phyloP scores from a whole-genome alignment of 2,329 filamentous ascomycete genomes.

The Periconia macrospinosa region DNA sequence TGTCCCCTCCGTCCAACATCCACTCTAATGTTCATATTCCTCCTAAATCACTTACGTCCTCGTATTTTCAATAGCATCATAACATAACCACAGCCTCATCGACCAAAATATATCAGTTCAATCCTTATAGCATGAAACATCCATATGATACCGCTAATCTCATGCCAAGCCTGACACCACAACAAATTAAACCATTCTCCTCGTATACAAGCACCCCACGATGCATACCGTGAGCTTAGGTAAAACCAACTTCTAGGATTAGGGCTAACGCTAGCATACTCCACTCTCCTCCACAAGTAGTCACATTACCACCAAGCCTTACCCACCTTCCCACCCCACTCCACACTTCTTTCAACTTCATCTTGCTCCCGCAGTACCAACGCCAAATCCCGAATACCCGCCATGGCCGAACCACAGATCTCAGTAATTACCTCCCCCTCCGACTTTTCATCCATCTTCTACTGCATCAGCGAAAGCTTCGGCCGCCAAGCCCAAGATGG shows the following conservation, averaged over 20 bases:
- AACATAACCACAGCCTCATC: too few relatives aligned
- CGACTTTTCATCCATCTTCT: slow-evolving; percentile 31
- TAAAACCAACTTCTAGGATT: neutral
- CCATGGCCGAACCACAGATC: neutral
- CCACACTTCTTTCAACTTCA: neutral
- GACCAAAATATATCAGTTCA: too few relatives aligned
- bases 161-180: too few relatives aligned
- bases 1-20: too few relatives aligned
- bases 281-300: neutral
- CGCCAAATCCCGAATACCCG: neutral
- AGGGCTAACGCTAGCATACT: neutral
- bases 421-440: slow-evolving; percentile 19
- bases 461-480: slow-evolving; percentile 48
- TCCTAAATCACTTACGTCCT: too few relatives aligned
- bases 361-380: neutral
- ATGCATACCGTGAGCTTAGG: neutral
- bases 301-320: neutral
- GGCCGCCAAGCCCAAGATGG: slow-evolving; percentile 55
- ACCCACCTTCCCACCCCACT: neutral
- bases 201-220: too few relatives aligned
- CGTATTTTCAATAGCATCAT: too few relatives aligned
- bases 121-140: too few relatives aligned
- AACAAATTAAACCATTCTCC: too few relatives aligned
- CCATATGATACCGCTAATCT: too few relatives aligned
- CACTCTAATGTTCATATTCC: too few relatives aligned